phyloP scores from a whole-genome alignment of 345 rosid species.

The Eutrema japonicum region DNA sequence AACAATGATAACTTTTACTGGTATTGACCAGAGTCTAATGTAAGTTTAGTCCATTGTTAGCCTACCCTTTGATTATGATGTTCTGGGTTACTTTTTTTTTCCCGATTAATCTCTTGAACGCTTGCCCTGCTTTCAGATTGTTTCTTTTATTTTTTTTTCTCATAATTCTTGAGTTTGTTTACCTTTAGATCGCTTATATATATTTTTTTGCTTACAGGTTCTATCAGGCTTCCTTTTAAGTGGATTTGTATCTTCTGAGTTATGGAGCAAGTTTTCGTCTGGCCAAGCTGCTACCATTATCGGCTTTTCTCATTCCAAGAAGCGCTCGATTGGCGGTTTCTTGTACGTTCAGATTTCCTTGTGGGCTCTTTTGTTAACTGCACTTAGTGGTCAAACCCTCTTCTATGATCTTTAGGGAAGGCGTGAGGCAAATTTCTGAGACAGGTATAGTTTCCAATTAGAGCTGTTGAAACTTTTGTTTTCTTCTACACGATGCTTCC shows the following conservation, averaged over 20 bases:
- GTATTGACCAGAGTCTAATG: conserved; percentile 11
- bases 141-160: not conserved
- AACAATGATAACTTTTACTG: not conserved
- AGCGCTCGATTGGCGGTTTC: conserved; percentile 94
- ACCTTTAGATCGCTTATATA: not conserved
- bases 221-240: conserved; percentile 54
- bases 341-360: conserved; percentile 75
- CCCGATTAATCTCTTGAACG: not conserved
- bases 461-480: conserved; percentile 45
- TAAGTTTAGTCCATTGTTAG: conserved; percentile 14
- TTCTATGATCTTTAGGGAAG: conserved; percentile 52
- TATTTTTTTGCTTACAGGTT: conserved; percentile 50
- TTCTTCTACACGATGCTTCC: not conserved
- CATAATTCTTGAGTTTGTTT: not conserved
- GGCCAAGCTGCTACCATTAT: conserved; percentile 69
- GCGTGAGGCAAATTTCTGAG: conserved; percentile 63
- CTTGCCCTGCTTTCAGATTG: not conserved
- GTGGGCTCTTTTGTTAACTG: conserved; percentile 88
- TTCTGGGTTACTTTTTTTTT: not conserved
- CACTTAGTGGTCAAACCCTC: conserved; percentile 66
- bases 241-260: conserved; percentile 48
- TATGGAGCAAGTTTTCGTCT: conserved; percentile 73
- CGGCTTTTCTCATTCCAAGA: conserved; percentile 76
- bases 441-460: conserved; percentile 56
- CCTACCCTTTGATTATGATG: not conserved